Conservation (phyloP, 108 stramenopile genomes). For the Discostella pseudostelligera region DNA sequence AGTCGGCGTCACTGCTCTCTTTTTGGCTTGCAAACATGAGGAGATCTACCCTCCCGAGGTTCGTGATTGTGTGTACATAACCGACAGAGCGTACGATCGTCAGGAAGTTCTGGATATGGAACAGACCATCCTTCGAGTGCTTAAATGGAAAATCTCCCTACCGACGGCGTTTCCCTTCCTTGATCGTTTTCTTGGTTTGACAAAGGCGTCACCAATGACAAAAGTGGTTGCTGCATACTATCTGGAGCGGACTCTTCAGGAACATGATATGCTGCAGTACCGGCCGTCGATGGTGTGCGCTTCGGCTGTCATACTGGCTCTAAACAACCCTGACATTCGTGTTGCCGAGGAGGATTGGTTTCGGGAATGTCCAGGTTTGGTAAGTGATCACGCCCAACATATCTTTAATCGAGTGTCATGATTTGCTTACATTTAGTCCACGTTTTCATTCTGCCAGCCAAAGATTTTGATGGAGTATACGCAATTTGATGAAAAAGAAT, state of each 20-base stretch:
- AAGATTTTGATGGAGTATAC: conserved; percentile 63
- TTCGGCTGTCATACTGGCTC: conserved; percentile 87
- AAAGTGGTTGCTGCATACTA: conserved; percentile 85
- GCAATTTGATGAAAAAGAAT: conserved; percentile 42
- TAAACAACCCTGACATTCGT: conserved; percentile 44
- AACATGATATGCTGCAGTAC: conserved; percentile 83
- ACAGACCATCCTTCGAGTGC: conserved; percentile 76
- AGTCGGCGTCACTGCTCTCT: conserved; percentile 94
- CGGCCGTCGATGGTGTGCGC: conserved; percentile 87
- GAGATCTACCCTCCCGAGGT: conserved; percentile 98
- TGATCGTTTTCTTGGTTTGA: conserved; percentile 71
- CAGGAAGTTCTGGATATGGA: conserved; percentile 97
- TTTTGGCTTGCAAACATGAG: conserved; percentile 98
- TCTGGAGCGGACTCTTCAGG: conserved; percentile 94
- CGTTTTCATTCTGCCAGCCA: conserved; percentile 32
- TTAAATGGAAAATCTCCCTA: conserved; percentile 88
- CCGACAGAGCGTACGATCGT: conserved; percentile 85
- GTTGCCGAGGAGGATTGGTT: conserved; percentile 25
- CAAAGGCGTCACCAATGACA: conserved; percentile 49
- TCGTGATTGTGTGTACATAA: conserved; percentile 98
- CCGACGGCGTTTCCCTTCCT: conserved; percentile 95
- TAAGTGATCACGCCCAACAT: conserved; percentile 8
- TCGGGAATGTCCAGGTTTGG: conserved; percentile 33
- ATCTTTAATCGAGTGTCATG: background rate
- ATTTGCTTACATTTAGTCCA: conserved; percentile 12